phyloP scores from a whole-genome alignment of 139 green algal species.

The Zygnema circumcarinatum region DNA sequence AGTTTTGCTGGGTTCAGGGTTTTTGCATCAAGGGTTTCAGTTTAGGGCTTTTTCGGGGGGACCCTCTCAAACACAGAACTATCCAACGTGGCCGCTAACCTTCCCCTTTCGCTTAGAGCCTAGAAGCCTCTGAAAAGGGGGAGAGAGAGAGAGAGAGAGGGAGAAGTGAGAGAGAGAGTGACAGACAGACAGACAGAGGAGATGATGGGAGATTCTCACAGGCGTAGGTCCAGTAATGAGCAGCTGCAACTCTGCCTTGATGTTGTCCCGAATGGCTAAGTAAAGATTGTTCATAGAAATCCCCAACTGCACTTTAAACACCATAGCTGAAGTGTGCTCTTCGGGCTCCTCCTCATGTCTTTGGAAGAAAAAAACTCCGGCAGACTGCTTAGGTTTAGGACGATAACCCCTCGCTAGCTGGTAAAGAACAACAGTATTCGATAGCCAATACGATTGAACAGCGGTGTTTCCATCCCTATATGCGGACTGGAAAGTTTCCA shows the following conservation, averaged over 20 bases:
- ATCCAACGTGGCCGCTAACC: no score
- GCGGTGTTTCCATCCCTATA: constrained; percentile 43
- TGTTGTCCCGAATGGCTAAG: constrained; percentile 4
- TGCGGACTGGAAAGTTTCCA: constrained; percentile 24
- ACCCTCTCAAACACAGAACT: no score
- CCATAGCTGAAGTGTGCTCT: not conserved
- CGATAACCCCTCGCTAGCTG: constrained; percentile 75
- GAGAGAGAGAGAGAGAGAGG: not conserved
- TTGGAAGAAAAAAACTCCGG: not conserved
- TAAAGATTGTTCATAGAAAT: constrained; percentile 20
- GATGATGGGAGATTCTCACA: not conserved
- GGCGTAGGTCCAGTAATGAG: not conserved
- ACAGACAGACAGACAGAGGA: not conserved
- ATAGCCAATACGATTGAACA: constrained; percentile 92
- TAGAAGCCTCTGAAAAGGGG: not conserved
- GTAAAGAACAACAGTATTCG: constrained; percentile 93
- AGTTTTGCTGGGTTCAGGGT: no score
- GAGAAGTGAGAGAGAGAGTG: not conserved
- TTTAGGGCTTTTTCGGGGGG: no score
- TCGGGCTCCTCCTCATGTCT: not conserved
- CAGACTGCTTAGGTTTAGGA: not conserved
- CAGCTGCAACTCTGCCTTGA: not conserved
- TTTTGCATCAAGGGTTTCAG: no score
- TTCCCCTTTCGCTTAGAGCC: no score
- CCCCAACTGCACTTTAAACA: constrained; percentile 40